Percentiles rank a stretch among this genome's conserved stretches.
Conservation (phyloP, 495 filamentous ascomycete species). For the Penicillium paradoxum region DNA sequence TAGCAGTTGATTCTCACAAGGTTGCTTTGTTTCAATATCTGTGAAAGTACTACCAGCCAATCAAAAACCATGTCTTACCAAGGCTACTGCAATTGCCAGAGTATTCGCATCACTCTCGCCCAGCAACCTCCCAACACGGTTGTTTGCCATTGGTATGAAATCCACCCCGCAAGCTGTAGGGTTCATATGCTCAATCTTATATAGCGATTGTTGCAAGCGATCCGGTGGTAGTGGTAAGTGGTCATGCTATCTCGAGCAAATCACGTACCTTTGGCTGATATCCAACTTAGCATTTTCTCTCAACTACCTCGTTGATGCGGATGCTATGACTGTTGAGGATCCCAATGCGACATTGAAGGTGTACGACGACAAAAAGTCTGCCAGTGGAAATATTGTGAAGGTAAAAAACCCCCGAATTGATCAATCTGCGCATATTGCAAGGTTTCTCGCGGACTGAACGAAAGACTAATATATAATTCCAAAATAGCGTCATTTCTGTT, state of each 20-base stretch:
- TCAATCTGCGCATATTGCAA: no score
- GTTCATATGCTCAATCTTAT: neutral
- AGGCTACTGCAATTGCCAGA: conserved; percentile 29
- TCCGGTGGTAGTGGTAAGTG: conserved; percentile 19
- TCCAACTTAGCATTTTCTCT: conserved; percentile 20
- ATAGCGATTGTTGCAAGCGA: conserved; percentile 20
- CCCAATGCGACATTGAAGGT: conserved; percentile 6
- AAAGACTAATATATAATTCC: neutral
- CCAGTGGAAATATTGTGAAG: conserved; percentile 12
- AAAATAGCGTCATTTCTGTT: conserved; percentile 25
- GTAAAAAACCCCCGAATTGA: no score
- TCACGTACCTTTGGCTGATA: neutral
- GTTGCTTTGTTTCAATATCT: no score
- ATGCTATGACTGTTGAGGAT: conserved; percentile 21
- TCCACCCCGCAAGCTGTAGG: neutral
- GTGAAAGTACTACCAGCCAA: no score
- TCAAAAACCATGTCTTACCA: conserved; percentile 19
- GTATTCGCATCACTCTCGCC: conserved; percentile 25
- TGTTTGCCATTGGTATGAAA: conserved; percentile 27
- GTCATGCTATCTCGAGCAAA: neutral
- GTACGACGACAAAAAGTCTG: conserved; percentile 18
- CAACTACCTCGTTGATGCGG: conserved; percentile 20
- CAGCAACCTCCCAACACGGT: conserved; percentile 15
- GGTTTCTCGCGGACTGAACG: neutral
- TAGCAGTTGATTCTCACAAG: no score